Conservation (phyloP, 2,329 filamentous ascomycete species). For the Penicillium olsonii region DNA sequence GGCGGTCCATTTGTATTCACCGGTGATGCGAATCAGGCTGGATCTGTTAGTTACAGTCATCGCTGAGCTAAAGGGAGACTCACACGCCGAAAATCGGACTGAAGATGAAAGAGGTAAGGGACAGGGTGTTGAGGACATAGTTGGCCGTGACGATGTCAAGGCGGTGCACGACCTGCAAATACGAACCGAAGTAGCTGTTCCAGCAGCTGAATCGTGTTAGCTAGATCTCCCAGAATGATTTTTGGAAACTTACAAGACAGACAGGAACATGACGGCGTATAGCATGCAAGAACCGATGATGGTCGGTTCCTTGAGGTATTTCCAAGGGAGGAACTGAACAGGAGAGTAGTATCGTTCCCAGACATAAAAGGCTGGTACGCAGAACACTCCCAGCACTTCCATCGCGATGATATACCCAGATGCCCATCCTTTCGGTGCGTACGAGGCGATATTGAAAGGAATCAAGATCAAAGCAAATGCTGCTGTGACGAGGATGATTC, state of each 20-base stretch:
- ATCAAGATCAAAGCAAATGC: slow-evolving; percentile 2
- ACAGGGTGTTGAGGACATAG: slow-evolving; percentile 10
- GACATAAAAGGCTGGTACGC: slow-evolving; percentile 8
- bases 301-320: slow-evolving; percentile 9
- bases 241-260: slow-evolving; percentile 1
- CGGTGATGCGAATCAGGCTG: slow-evolving; percentile 9
- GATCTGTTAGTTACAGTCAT: background rate
- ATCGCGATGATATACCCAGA: slow-evolving; percentile 12
- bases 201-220: slow-evolving; percentile 1
- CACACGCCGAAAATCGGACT: slow-evolving; percentile 10
- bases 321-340: slow-evolving; percentile 12
- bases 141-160: slow-evolving; percentile 5
- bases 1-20: slow-evolving; percentile 12
- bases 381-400: slow-evolving; percentile 10
- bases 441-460: slow-evolving; percentile 1
- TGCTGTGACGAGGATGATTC: slow-evolving; percentile 9
- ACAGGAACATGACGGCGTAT: slow-evolving; percentile 11
- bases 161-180: slow-evolving; percentile 12
- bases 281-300: slow-evolving; percentile 11
- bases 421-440: slow-evolving; percentile 4
- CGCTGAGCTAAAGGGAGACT: background rate
- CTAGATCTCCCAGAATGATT: background rate
- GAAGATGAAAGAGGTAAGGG: slow-evolving; percentile 11
- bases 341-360: slow-evolving; percentile 10
- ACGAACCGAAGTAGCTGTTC: slow-evolving; percentile 11